Conservation (phyloP, 106 monocot species). For the Posidonia australis region DNA sequence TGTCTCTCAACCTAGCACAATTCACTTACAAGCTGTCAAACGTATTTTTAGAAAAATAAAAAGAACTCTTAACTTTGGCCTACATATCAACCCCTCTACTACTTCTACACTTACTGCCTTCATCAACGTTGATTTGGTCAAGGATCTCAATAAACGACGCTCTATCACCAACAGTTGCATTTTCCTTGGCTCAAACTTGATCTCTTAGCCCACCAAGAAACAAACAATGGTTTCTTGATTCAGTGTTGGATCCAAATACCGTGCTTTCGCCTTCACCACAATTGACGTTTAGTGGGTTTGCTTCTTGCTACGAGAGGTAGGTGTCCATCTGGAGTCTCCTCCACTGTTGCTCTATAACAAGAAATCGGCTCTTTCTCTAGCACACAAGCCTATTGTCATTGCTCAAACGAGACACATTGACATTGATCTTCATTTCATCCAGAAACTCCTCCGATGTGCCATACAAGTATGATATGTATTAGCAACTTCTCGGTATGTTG, state of each 20-base stretch:
- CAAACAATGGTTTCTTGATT: neutral
- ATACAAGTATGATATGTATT: neutral
- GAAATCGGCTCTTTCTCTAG: neutral
- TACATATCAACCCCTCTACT: neutral
- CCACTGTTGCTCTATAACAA: neutral
- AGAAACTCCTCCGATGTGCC: neutral
- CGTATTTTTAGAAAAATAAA: neutral
- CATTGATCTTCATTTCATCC: neutral
- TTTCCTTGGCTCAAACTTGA: neutral
- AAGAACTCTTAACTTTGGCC: neutral
- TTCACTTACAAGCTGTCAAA: neutral
- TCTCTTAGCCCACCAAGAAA: neutral
- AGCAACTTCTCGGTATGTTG: neutral
- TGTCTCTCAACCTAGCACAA: neutral
- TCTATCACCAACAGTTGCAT: neutral
- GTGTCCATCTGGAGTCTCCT: neutral
- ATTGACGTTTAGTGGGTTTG: neutral
- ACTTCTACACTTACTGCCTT: neutral
- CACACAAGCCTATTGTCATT: neutral
- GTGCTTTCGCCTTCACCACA: neutral
- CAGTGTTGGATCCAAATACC: neutral
- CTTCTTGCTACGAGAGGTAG: neutral
- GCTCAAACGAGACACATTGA: neutral
- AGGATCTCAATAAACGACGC: neutral
- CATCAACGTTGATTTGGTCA: neutral